These are phyloP conservation scores for Sarocladium oryzae DNA, from an alignment of 2,329 filamentous ascomycete species.

Conservation along the genomic window DNA sequence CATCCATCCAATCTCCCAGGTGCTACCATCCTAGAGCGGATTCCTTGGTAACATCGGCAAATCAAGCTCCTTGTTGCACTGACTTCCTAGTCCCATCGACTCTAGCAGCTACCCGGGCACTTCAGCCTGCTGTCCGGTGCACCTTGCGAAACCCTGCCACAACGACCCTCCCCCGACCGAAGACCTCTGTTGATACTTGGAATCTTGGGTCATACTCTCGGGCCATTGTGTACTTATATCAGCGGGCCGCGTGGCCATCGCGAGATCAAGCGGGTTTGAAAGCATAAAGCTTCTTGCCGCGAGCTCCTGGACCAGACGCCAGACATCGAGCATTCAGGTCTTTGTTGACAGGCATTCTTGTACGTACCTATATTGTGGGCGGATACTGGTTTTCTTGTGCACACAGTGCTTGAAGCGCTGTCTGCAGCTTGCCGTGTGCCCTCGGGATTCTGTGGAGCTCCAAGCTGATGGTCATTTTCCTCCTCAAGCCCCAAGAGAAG, in stretches of 20 bases:
- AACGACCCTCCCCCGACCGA: too few relatives aligned
- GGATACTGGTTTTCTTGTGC: not conserved
- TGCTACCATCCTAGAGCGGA: too few relatives aligned
- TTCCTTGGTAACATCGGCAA: too few relatives aligned
- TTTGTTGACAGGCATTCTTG: slow-evolving; percentile 1
- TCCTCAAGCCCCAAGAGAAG: not conserved
- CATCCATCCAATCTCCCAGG: too few relatives aligned
- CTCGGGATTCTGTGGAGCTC: not conserved
- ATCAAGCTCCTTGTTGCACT: too few relatives aligned
- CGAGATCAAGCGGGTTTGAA: slow-evolving; percentile 24
- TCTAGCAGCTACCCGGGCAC: too few relatives aligned
- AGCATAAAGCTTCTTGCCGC: slow-evolving; percentile 57
- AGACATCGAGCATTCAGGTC: not conserved
- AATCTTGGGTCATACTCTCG: too few relatives aligned
- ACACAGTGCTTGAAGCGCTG: slow-evolving; percentile 4
- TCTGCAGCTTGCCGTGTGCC: not conserved
- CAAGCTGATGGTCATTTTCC: slow-evolving; percentile 5
- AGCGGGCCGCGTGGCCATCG: slow-evolving; percentile 6
- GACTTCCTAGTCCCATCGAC: too few relatives aligned
- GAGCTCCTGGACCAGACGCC: not conserved
- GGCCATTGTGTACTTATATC: not conserved
- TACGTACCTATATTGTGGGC: slow-evolving; percentile 3
- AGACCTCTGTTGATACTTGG: too few relatives aligned
- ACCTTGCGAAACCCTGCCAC: too few relatives aligned
- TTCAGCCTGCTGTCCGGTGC: too few relatives aligned